Evolutionary conservation across 805 yeast genomes (phyloP), one percentile per base, ranked within the genome.

Genomic region (Huiozyma sinensis): DNA sequence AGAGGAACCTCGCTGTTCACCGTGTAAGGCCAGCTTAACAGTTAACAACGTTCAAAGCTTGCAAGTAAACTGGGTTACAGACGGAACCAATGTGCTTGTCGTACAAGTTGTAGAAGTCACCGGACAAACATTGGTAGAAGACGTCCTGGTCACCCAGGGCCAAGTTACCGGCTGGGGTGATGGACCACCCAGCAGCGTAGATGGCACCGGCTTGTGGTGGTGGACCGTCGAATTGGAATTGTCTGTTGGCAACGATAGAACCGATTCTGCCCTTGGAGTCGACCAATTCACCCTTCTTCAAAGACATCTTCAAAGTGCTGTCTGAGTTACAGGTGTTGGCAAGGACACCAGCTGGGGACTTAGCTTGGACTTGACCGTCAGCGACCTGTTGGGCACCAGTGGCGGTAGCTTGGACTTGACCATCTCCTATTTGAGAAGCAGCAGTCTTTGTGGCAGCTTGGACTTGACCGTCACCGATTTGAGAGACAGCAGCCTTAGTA

Each of bases 191-290:
- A 46, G 74, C 78, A 55, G 85, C 83, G 61, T 75, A 76, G 60
- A 78, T 73, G 47, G 83, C 72, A 65, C 83, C 84, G 32, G 83
- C 85, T 71, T 82, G 90, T 58, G 89, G 88, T 68, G 85, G 83
- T 50, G 87, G 86, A 60, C 89, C 89, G 63, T 82, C 90, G 58
- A 82, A 82, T 70, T 82, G 90, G 76, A 82, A 82, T 70, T 82
- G 90, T 70, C 83, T 73, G 79, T 81, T 82, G 43, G 88, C 79
- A 54, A 82, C 90, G 65, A 82, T 80, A 41, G 87, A 75, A 54
- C 89, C 89, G 52, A 82, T 66, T 73, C 90, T 77, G 39, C 83
- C 83, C 48, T 67, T 52, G 33, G 72, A 59, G 57, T 82, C 90
- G 9, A 67, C 72, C 56, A 83, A 69, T 40, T 76, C 56, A 51